Evolutionary conservation across 306 rosid species (phyloP).

Genomic region (Heteromeles arbutifolia): DNA sequence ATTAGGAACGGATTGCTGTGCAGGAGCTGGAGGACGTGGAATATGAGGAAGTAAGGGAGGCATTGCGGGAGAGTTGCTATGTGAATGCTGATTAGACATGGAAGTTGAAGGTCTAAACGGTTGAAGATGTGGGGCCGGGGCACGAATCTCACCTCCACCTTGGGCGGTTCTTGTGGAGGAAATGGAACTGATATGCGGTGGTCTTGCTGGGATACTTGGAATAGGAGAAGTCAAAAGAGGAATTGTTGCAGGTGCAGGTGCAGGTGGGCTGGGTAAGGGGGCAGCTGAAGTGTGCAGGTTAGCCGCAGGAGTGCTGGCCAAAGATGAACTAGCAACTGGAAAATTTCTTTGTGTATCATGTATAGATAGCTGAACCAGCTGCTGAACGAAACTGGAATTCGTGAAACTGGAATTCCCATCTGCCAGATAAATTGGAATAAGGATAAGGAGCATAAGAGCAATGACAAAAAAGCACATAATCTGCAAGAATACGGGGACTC

Average conservation of each 20-base stretch:
- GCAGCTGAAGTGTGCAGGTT: slow-evolving; percentile 19
- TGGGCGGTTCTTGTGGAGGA: slow-evolving; percentile 32
- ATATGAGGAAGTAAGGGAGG: slow-evolving; percentile 23
- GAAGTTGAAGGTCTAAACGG: slow-evolving; percentile 48
- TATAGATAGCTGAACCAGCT: slow-evolving; percentile 21
- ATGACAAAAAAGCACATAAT: not conserved
- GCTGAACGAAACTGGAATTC: slow-evolving; percentile 29
- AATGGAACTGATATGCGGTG: slow-evolving; percentile 30
- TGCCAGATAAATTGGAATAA: slow-evolving; percentile 16
- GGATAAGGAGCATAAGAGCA: not conserved
- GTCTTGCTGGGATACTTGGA: slow-evolving; percentile 32
- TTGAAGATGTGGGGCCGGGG: slow-evolving; percentile 73
- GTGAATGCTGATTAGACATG: slow-evolving; percentile 35
- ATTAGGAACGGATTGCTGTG: slow-evolving; percentile 21
- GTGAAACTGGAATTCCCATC: slow-evolving; percentile 29
- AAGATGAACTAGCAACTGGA: slow-evolving; percentile 18
- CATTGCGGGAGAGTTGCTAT: slow-evolving; percentile 17
- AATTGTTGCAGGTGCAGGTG: slow-evolving; percentile 1
- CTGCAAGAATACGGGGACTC: not conserved
- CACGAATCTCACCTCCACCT: slow-evolving; percentile 38
- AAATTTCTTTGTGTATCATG: slow-evolving; percentile 31
- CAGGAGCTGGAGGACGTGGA: slow-evolving; percentile 14
- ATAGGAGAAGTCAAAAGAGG: slow-evolving; percentile 19
- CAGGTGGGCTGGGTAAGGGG: slow-evolving; percentile 6
- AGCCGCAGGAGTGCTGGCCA: slow-evolving; percentile 18